phyloP scores from a whole-genome alignment of 768 basidiomycete genomes.

The Russula brevipes region DNA sequence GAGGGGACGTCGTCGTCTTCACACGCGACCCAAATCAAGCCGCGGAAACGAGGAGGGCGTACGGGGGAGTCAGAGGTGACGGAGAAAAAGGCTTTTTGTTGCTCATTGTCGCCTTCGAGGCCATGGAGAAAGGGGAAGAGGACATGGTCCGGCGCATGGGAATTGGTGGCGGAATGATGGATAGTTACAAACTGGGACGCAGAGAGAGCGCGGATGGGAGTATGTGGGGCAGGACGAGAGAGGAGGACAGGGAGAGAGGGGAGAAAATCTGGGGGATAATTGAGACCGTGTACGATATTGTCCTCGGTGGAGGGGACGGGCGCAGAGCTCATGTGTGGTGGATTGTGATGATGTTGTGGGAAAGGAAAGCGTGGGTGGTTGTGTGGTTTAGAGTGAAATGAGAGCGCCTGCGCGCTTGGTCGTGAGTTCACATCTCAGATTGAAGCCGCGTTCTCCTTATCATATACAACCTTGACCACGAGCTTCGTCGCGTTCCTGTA shows the following conservation, averaged over 20 bases:
- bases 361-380: slow-evolving; percentile 1
- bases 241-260: slow-evolving; percentile 31
- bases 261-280: slow-evolving; percentile 28
- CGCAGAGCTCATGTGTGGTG: slow-evolving; percentile 13
- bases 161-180: slow-evolving; percentile 55
- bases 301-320: slow-evolving; percentile 11
- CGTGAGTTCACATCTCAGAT: slow-evolving; percentile 17
- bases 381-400: slow-evolving; percentile 7
- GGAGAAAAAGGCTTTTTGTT: slow-evolving; percentile 79
- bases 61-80: slow-evolving; percentile 29
- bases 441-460: slow-evolving; percentile 16
- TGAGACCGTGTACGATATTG: slow-evolving; percentile 26
- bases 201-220: slow-evolving; percentile 41
- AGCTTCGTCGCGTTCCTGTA: background rate
- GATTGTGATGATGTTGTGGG: slow-evolving; percentile 8
- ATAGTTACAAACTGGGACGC: slow-evolving; percentile 51
- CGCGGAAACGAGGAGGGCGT: slow-evolving; percentile 43
- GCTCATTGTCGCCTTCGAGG: slow-evolving; percentile 72
- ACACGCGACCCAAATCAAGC: slow-evolving; percentile 77
- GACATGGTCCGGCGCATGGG: slow-evolving; percentile 72
- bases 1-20: slow-evolving; percentile 52
- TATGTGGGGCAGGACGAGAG: slow-evolving; percentile 35
- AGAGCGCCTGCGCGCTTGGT: background rate
- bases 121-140: slow-evolving; percentile 90
- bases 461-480: slow-evolving; percentile 10